Percentiles rank a stretch among this genome's conserved stretches.
Conservation (phyloP, 2,329 filamentous ascomycete species). For the Exophiala bonariae region DNA sequence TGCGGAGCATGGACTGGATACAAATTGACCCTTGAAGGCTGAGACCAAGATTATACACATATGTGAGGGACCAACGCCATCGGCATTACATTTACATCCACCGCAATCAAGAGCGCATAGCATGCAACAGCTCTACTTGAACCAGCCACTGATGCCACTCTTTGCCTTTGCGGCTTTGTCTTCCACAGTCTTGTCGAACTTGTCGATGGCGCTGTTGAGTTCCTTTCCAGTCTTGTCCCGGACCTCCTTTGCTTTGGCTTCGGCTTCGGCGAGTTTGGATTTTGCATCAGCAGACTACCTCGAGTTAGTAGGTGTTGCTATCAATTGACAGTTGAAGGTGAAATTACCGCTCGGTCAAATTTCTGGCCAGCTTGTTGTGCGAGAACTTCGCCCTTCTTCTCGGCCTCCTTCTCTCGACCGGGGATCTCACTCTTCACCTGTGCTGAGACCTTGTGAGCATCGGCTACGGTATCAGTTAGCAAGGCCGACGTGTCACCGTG, state of each 20-base stretch:
- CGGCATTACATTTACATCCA: not conserved
- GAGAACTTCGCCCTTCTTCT: conserved; percentile 64
- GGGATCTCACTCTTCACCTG: conserved; percentile 68
- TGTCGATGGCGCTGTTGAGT: conserved; percentile 62
- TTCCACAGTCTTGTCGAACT: conserved; percentile 80
- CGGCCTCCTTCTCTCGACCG: conserved; percentile 60
- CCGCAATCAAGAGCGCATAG: conserved; percentile 1
- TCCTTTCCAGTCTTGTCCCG: conserved; percentile 62
- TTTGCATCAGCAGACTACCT: conserved; percentile 39
- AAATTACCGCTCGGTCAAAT: conserved; percentile 68
- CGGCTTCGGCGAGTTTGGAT: conserved; percentile 60
- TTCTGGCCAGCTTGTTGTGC: conserved; percentile 64
- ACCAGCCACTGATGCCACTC: conserved; percentile 81
- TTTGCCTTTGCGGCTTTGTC: conserved; percentile 78
- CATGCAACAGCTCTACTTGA: conserved; percentile 46
- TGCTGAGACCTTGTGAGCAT: conserved; percentile 68
- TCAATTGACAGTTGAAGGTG: not conserved
- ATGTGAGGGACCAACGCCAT: conserved; percentile 9
- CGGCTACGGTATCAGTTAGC: conserved; percentile 56
- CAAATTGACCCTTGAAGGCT: not conserved
- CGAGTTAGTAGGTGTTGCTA: conserved; percentile 7
- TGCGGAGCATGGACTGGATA: too few species aligned
- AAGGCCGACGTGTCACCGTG: not conserved
- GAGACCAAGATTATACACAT: conserved; percentile 7
- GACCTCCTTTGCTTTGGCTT: conserved; percentile 63